Conservation (phyloP, 1,284 basidiomycete genomes). For the Tilletia setariae region DNA sequence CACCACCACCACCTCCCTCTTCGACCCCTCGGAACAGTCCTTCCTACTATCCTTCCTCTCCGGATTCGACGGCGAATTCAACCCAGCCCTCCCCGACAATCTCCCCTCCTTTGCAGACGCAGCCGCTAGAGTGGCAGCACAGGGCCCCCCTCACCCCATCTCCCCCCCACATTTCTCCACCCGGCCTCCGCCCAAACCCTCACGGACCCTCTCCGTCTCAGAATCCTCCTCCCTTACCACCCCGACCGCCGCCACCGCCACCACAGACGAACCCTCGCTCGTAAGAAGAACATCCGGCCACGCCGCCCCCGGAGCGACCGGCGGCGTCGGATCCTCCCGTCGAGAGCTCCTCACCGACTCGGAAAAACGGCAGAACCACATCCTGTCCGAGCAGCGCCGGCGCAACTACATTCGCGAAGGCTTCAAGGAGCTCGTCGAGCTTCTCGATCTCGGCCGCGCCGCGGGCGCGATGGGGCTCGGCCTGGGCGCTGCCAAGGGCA, state of each 20-base stretch:
- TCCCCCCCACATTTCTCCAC: conserved; percentile 4
- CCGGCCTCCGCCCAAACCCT: conserved; percentile 13
- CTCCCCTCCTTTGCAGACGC: conserved; percentile 47
- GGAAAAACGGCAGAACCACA: conserved; percentile 50
- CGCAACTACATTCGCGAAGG: conserved; percentile 51
- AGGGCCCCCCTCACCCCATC: conserved; percentile 15
- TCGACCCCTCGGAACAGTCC: conserved; percentile 40
- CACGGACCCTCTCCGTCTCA: background rate
- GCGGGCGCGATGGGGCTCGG: conserved; percentile 51
- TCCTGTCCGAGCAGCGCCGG: conserved; percentile 48
- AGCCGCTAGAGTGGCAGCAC: conserved; percentile 22
- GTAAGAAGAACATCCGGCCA: background rate
- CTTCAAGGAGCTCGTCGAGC: conserved; percentile 49
- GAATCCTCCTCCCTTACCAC: background rate
- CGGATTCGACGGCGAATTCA: conserved; percentile 49
- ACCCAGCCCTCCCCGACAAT: conserved; percentile 40
- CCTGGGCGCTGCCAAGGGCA: conserved; percentile 47
- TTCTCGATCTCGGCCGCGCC: conserved; percentile 47
- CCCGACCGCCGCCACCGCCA: background rate
- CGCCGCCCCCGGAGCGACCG: conserved; percentile 10
- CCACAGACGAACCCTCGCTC: conserved; percentile 21
- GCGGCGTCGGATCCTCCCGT: conserved; percentile 18
- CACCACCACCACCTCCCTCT: conserved; percentile 21
- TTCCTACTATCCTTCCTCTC: conserved; percentile 42
- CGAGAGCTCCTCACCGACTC: conserved; percentile 42